A percentile compares a stretch with the other conserved stretches of the same genome.
Conservation (phyloP, 2,329 filamentous ascomycete species). For the Kalmusia sp. region DNA sequence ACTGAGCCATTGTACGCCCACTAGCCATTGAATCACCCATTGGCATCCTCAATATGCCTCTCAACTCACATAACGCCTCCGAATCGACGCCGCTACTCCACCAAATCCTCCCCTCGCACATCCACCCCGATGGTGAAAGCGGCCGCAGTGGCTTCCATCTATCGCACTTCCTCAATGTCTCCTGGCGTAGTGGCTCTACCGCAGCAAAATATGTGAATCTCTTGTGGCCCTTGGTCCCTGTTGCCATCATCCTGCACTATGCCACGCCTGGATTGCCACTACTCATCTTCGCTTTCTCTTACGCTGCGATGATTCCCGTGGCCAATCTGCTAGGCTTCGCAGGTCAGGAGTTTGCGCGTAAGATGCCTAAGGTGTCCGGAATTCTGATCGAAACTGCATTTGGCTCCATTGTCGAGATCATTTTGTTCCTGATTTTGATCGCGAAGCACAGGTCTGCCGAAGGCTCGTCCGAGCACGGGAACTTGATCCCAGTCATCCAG, state of each 20-base stretch:
- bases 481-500: constrained; percentile 73
- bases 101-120: constrained; percentile 37
- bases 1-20: neutral
- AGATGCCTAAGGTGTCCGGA: constrained; percentile 76
- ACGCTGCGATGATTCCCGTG: constrained; percentile 78
- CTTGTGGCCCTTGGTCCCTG: constrained; percentile 77
- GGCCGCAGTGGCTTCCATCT: constrained; percentile 72
- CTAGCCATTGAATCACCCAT: neutral
- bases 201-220: constrained; percentile 72
- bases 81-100: constrained; percentile 42
- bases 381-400: constrained; percentile 66
- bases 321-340: constrained; percentile 80
- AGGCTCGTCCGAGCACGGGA: too few species aligned
- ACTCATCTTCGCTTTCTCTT: constrained; percentile 71
- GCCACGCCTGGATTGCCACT: neutral
- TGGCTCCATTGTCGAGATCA: constrained; percentile 80
- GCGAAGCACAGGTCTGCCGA: constrained; percentile 52
- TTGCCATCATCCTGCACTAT: constrained; percentile 59
- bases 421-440: constrained; percentile 81
- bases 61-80: constrained; percentile 22
- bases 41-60: constrained; percentile 16
- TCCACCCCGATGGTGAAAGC: constrained; percentile 68
- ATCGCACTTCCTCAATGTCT: constrained; percentile 67
- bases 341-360: constrained; percentile 74
- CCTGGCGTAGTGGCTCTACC: constrained; percentile 68